Evolutionary conservation across 345 rosid species (phyloP).

Genomic region (Gossypium australe): DNA sequence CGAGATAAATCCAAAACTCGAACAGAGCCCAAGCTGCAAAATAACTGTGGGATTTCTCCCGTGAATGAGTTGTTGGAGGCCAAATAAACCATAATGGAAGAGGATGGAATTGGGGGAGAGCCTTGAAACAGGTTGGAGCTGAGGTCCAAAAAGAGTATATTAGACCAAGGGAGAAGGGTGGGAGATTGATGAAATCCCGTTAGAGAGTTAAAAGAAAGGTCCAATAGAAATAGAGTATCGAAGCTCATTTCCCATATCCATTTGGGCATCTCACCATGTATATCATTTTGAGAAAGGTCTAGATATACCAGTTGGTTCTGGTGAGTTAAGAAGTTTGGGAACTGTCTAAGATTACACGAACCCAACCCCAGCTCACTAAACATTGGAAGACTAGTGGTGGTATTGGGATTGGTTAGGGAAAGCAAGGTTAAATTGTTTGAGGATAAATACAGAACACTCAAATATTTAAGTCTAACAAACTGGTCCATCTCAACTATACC

Average conservation of each 20-base stretch:
- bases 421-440: background rate
- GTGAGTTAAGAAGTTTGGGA: background rate
- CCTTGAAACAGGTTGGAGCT: constrained; percentile 7
- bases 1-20: background rate
- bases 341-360: background rate
- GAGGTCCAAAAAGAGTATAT: background rate
- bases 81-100: background rate
- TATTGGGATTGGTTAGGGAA: background rate
- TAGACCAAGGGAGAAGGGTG: background rate
- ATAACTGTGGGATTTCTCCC: background rate
- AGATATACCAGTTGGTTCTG: background rate
- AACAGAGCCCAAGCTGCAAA: constrained; percentile 4
- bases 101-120: constrained; percentile 7
- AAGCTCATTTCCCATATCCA: constrained; percentile 1
- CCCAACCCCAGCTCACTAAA: background rate
- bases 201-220: background rate
- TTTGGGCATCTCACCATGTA: background rate
- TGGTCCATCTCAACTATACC: background rate
- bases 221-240: background rate
- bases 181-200: background rate
- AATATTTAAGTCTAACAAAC: background rate
- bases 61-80: constrained; percentile 8
- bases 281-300: background rate
- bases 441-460: background rate
- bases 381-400: background rate